Percentiles rank a stretch among this genome's conserved stretches.
Evolutionary conservation across 2,329 filamentous ascomycete genomes (phyloP).

Genomic region (Sarocladium strictum): DNA sequence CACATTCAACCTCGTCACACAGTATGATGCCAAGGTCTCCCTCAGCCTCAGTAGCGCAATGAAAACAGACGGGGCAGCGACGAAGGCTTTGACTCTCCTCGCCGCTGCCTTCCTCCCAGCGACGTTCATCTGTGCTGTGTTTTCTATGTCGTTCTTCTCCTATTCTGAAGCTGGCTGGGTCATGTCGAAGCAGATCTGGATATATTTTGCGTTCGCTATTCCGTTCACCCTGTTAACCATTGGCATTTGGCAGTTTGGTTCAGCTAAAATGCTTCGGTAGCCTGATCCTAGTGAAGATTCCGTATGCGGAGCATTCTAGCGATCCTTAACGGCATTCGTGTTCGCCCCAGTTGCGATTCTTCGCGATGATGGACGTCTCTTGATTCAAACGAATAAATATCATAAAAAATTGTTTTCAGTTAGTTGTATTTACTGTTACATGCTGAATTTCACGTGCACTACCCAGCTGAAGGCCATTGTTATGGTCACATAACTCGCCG

Average conservation of each 20-base stretch:
- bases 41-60: conserved; percentile 34
- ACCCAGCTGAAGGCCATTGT: no score
- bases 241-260: neutral
- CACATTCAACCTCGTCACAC: conserved; percentile 36
- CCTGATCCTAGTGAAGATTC: no score
- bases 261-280: neutral
- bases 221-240: conserved; percentile 19
- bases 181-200: conserved; percentile 27
- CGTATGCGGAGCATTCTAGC: no score
- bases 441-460: no score
- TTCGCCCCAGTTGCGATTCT: no score
- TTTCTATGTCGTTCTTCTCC: conserved; percentile 40
- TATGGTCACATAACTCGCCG: no score
- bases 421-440: no score
- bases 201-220: conserved; percentile 27
- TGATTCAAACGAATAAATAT: no score
- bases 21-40: conserved; percentile 31
- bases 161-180: conserved; percentile 20
- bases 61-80: conserved; percentile 40
- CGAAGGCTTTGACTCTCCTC: conserved; percentile 44
- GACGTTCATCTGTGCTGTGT: conserved; percentile 43
- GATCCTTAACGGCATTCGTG: no score
- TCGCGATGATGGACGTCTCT: no score
- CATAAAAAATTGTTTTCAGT: no score
- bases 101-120: conserved; percentile 44